Percentiles rank a stretch among this genome's conserved stretches.
Conservation (phyloP, 192 early-diverging fungal genomes). For the Rhizophagus clarus region DNA sequence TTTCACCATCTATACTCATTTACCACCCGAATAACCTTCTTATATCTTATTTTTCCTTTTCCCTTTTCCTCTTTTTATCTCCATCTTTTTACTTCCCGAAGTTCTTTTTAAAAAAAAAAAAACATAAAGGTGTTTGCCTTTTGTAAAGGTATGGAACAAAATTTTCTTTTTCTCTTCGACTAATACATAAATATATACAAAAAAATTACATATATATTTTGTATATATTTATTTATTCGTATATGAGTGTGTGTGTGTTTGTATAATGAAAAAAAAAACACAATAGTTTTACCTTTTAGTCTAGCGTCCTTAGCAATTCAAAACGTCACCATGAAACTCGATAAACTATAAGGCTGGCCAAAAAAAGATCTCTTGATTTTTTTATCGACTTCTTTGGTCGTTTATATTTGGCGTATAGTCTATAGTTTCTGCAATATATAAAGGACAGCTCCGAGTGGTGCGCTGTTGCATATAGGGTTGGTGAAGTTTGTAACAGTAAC, state of each 20-base stretch:
- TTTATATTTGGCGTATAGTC: background rate
- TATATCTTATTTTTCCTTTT: background rate
- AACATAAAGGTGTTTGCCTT: background rate
- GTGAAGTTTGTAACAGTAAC: background rate
- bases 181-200: background rate
- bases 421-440: background rate
- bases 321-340: background rate
- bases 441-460: background rate
- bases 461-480: background rate
- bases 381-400: background rate
- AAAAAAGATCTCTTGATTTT: background rate
- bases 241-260: background rate
- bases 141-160: constrained; percentile 12
- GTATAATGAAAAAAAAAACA: background rate
- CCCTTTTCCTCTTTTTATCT: background rate
- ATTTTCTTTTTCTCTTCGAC: background rate
- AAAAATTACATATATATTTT: background rate
- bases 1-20: background rate
- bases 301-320: background rate
- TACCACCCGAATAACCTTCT: background rate
- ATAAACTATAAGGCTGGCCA: background rate
- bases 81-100: background rate
- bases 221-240: background rate
- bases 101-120: no score
- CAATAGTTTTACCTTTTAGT: background rate